Evolutionary conservation across 352 stramenopile species (phyloP), one percentile per base, ranked within the genome.

Genomic region (Saprolegnia diclina): DNA sequence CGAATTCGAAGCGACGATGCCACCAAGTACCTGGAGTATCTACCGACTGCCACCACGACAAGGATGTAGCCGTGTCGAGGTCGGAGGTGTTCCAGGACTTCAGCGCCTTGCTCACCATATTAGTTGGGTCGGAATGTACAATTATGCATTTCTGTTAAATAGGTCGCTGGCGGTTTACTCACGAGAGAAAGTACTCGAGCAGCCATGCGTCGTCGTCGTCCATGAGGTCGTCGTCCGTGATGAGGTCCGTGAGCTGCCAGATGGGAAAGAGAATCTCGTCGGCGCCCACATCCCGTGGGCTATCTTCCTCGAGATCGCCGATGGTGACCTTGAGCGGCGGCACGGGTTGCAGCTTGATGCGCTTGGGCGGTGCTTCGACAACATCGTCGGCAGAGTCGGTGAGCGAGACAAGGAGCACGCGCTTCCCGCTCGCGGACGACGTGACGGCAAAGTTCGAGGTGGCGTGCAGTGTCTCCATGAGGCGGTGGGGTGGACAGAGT

Each of bases 141-240:
- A 35, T 6, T 35, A 35, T 35, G 29, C 29, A 11, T 48, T 48
- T 48, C 3, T n/a, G 11, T 48, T 48, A 48, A 48, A 48, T 48
- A 48, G 13, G 42, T n/a, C 18, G 42, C 42, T 3, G 2, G 29
- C 29, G 29, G 29, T 5, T 35, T 48, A 10, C 11, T 32, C 62
- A 69, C 13, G 63, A 69, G 32, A 69, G 38, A n/a, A 69, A 69
- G 19, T 69, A 69, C 32, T 69, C 63, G 19, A 69, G 53, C 11
- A 69, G 63, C 46, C 63, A 61, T 11, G 21, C 45, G 42, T 69
- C 63, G 24, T 66, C 57, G 29, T 67, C 62, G 13, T 37, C 16
- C 44, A 18, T 26, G 13, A 48, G 35, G 35, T 59, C 52, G 35
- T 59, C 18, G 9, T 48, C 42, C 18, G 46, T 16, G 10, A 46